Evolutionary conservation across 2,329 filamentous ascomycete species (phyloP), one percentile per base, ranked within the genome.

Genomic region (Fusarium cicatricum): DNA sequence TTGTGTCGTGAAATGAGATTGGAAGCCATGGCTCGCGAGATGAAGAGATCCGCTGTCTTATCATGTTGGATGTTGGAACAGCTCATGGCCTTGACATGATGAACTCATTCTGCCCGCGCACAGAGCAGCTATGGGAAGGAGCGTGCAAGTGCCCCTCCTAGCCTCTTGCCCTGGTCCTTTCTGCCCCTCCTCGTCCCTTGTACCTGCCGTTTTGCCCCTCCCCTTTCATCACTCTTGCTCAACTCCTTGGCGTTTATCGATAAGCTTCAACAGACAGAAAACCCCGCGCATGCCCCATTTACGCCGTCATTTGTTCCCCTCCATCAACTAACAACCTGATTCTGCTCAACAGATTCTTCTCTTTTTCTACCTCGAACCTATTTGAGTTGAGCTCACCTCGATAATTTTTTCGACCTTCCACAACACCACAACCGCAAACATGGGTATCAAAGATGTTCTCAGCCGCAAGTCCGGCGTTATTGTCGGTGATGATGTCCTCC

Each of bases 391-490:
- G 31, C 57, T 60, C 36, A 42, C 26, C 45, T 60, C 48, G 38
- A 60, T 34, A 47, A 29, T 58, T 38, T 45, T 42, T 41, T 42
- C 42, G n/a, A 55, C 43, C 38, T 49, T 31, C n/a, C 29, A 29
- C 42, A 57, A 48, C 52, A 43, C 47, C 60, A 65, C 49, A 42
- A 68, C 61, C 64, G 66, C 69, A 70, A 75, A 44, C 45, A 77
- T 77, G 75, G 74, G 74, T 70, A 70, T 47, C 52, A 68, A 66
- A 50, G 74, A 76, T 64, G 77, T 80, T 62, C 74, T 83, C 62
- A 80, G 76, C 72, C 77, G 80, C 67, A 82, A 82, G 77, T 69
- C 79, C 59, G 80, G 80, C 65, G 80, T 83, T 74, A 81, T 83
- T 72, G 80, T 81, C 63, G 80, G 80, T 66, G 79, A 83, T 66